phyloP scores from a whole-genome alignment of 1,139 yeast species.

The Debaryomyces fabryi region DNA sequence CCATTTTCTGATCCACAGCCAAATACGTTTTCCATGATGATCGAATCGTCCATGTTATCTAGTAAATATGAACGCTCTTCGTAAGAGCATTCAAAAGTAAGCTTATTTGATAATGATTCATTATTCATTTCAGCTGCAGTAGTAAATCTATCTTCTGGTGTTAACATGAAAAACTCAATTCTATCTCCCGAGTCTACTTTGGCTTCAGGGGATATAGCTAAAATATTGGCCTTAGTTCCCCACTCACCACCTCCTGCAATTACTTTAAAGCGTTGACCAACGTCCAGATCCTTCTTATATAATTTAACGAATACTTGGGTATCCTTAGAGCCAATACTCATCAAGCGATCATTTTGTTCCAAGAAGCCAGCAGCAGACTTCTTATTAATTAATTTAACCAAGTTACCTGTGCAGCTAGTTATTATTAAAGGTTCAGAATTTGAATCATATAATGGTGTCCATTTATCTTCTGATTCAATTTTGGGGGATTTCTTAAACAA shows the following conservation, averaged over 20 bases:
- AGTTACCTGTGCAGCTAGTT: slow-evolving; percentile 52
- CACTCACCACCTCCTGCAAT: slow-evolving; percentile 70
- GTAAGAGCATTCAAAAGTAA: slow-evolving; percentile 36
- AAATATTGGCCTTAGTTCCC: slow-evolving; percentile 63
- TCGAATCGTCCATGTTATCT: slow-evolving; percentile 13
- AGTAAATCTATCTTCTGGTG: slow-evolving; percentile 35
- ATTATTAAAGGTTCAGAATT: slow-evolving; percentile 28
- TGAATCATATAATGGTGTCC: slow-evolving; percentile 35
- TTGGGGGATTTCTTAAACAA: neutral
- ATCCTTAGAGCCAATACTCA: slow-evolving; percentile 48
- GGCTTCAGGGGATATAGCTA: slow-evolving; percentile 62
- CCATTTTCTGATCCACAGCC: slow-evolving; percentile 55
- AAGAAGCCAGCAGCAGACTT: slow-evolving; percentile 55
- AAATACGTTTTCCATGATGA: slow-evolving; percentile 27
- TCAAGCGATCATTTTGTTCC: slow-evolving; percentile 43
- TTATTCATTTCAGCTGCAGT: neutral
- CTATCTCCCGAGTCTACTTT: slow-evolving; percentile 44
- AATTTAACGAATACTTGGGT: slow-evolving; percentile 51
- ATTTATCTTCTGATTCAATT: slow-evolving; percentile 26
- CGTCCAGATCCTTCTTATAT: slow-evolving; percentile 19
- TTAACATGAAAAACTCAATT: slow-evolving; percentile 51
- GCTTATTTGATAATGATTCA: slow-evolving; percentile 11
- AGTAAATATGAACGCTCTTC: slow-evolving; percentile 29
- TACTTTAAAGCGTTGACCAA: slow-evolving; percentile 42
- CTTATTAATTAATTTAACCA: slow-evolving; percentile 51